Conservation (phyloP, 2,329 filamentous ascomycete species). For the Whalleya microplaca region DNA sequence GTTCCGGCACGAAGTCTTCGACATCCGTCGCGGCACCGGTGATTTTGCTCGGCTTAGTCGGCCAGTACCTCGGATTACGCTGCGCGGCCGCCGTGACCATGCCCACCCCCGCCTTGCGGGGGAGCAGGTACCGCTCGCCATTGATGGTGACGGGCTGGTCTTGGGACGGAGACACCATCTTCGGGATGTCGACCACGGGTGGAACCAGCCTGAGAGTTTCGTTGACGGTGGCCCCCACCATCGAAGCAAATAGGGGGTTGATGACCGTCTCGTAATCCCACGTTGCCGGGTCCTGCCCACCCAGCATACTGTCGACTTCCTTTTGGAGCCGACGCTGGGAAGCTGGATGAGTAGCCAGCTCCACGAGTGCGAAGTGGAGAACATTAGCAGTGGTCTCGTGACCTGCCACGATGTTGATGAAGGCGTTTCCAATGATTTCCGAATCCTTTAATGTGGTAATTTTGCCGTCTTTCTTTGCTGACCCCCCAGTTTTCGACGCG, state of each 20-base stretch:
- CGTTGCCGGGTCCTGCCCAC: slow-evolving; percentile 56
- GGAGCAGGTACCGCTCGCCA: slow-evolving; percentile 48
- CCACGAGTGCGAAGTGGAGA: slow-evolving; percentile 71
- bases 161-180: slow-evolving; percentile 54
- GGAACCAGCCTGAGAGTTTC: slow-evolving; percentile 76
- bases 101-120: slow-evolving; percentile 58
- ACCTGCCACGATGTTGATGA: slow-evolving; percentile 71
- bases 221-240: slow-evolving; percentile 76
- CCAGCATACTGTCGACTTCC: slow-evolving; percentile 70
- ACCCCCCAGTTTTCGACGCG: slow-evolving; percentile 10
- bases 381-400: slow-evolving; percentile 82
- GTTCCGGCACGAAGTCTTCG: slow-evolving; percentile 70
- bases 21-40: slow-evolving; percentile 56
- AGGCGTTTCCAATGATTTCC: slow-evolving; percentile 75
- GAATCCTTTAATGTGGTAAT: slow-evolving; percentile 54
- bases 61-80: slow-evolving; percentile 76
- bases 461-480: slow-evolving; percentile 28
- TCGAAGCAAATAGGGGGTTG: slow-evolving; percentile 67
- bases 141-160: slow-evolving; percentile 63
- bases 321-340: slow-evolving; percentile 69
- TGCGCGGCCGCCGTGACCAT: slow-evolving; percentile 62
- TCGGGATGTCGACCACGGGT: slow-evolving; percentile 73
- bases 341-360: slow-evolving; percentile 66
- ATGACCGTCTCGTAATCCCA: slow-evolving; percentile 76
- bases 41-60: slow-evolving; percentile 52